A percentile compares a stretch with the other conserved stretches of the same genome.
Conservation (phyloP, 2,329 filamentous ascomycete genomes). For the Aspergillus luchuensis region DNA sequence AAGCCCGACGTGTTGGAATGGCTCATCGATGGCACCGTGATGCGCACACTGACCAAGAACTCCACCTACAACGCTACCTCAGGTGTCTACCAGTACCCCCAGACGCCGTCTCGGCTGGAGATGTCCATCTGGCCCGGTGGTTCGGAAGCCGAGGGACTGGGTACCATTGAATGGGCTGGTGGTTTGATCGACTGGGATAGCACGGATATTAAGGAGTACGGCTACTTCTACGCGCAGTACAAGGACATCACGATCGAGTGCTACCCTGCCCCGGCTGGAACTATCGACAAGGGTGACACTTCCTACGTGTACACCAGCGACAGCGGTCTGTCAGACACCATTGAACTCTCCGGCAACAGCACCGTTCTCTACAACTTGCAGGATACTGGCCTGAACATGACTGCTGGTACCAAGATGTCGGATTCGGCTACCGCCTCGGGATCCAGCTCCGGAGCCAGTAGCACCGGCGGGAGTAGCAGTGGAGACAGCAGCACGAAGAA, state of each 20-base stretch:
- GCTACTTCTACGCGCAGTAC: conserved; percentile 9
- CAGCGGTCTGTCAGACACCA: conserved; percentile 3
- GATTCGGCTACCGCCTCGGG: background rate
- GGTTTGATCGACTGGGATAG: conserved; percentile 6
- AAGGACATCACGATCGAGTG: conserved; percentile 7
- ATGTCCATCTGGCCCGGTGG: conserved; percentile 7
- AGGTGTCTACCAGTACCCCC: conserved; percentile 2
- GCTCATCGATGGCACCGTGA: background rate
- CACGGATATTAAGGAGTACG: conserved; percentile 3
- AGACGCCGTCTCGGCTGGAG: conserved; percentile 6
- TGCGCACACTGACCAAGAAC: conserved; percentile 8
- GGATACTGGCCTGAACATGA: conserved; percentile 9
- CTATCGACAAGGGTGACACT: background rate
- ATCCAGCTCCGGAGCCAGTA: background rate
- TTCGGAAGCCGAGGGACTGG: background rate
- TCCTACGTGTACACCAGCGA: conserved; percentile 8
- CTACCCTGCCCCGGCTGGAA: background rate
- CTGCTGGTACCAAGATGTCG: background rate
- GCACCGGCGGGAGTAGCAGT: background rate
- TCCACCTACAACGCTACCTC: conserved; percentile 5
- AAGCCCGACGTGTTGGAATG: conserved; percentile 4
- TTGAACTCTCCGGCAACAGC: background rate
- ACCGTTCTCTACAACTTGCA: conserved; percentile 6
- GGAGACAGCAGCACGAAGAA: background rate
- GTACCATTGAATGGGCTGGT: conserved; percentile 7